Conservation (phyloP, 225 moss, liverwort and hornwort species). For the Pseudoscleropodium purum region DNA sequence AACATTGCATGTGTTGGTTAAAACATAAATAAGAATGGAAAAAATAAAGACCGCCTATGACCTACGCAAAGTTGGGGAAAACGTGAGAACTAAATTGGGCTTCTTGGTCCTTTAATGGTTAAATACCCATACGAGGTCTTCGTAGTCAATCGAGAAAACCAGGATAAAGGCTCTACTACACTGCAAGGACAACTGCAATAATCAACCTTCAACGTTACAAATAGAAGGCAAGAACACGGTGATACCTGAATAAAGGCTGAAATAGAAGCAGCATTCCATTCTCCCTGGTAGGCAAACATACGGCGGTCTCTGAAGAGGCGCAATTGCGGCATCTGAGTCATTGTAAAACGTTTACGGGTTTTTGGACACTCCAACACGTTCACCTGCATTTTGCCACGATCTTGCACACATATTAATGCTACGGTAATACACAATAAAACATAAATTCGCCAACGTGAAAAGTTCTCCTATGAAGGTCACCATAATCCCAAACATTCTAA, state of each 20-base stretch:
- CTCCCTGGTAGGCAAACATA: slow-evolving; percentile 69
- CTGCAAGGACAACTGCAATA: not conserved
- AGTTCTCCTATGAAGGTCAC: not conserved
- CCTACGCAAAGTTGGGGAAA: not conserved
- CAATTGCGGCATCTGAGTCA: slow-evolving; percentile 58
- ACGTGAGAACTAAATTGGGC: too few species aligned
- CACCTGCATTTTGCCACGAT: slow-evolving; percentile 42
- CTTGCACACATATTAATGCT: not conserved
- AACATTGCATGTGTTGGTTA: too few species aligned
- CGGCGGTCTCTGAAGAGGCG: slow-evolving; percentile 72
- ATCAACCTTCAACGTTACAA: not conserved
- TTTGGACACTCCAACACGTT: slow-evolving; percentile 57
- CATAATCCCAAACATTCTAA: not conserved
- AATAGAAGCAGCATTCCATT: slow-evolving; percentile 52
- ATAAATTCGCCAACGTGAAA: not conserved
- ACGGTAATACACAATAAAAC: not conserved
- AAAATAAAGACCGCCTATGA: not conserved
- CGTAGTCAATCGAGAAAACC: not conserved
- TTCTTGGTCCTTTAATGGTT: not conserved
- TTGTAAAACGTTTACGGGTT: slow-evolving; percentile 59
- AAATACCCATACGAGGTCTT: not conserved
- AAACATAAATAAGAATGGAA: not conserved
- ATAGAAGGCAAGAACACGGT: not conserved
- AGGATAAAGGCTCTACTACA: not conserved
- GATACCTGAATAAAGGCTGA: slow-evolving; percentile 40